Percentiles rank a stretch among this genome's conserved stretches.
phyloP scores from a whole-genome alignment of 2,329 filamentous ascomycete species.

The Magnaporthiopsis incrustans region DNA sequence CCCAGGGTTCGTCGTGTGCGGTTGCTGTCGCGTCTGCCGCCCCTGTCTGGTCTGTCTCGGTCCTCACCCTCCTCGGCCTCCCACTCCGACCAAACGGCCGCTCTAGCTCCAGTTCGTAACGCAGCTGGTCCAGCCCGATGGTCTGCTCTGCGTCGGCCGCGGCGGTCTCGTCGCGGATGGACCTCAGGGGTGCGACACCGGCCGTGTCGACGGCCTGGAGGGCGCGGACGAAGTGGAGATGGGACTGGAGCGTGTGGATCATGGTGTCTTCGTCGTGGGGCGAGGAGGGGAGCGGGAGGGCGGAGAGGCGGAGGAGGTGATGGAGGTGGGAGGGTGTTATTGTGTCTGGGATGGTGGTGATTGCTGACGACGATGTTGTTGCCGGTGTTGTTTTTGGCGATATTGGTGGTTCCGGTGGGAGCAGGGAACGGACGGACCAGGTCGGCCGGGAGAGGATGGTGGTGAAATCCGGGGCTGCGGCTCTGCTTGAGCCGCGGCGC shows the following conservation, averaged over 20 bases:
- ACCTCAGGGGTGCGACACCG: slow-evolving; percentile 63
- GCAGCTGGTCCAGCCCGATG: slow-evolving; percentile 50
- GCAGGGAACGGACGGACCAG: slow-evolving; percentile 76
- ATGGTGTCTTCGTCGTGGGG: slow-evolving; percentile 59
- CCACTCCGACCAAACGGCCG: slow-evolving; percentile 47
- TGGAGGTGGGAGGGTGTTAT: slow-evolving; percentile 63
- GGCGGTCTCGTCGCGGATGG: slow-evolving; percentile 72
- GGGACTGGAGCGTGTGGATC: slow-evolving; percentile 66
- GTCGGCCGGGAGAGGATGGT: slow-evolving; percentile 59
- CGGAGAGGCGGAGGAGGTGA: slow-evolving; percentile 83
- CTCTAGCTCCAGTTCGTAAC: slow-evolving; percentile 51
- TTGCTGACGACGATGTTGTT: neutral
- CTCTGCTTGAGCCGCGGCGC: neutral
- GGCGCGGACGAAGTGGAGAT: slow-evolving; percentile 84
- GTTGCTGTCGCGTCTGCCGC: slow-evolving; percentile 17
- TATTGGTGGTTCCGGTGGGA: slow-evolving; percentile 24
- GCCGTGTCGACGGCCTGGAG: slow-evolving; percentile 73
- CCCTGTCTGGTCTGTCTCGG: no score
- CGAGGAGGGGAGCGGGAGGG: slow-evolving; percentile 64
- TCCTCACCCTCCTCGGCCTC: slow-evolving; percentile 30
- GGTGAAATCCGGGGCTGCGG: neutral
- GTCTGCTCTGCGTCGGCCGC: slow-evolving; percentile 46
- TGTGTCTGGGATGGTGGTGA: slow-evolving; percentile 16
- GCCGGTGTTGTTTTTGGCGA: neutral
- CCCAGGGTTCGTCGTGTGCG: slow-evolving; percentile 48